Percentiles rank a stretch among this genome's conserved stretches.
These are phyloP conservation scores for Cutaneotrichosporon spelunceum DNA, from an alignment of 1,284 basidiomycete species.

Conservation along the genomic window DNA sequence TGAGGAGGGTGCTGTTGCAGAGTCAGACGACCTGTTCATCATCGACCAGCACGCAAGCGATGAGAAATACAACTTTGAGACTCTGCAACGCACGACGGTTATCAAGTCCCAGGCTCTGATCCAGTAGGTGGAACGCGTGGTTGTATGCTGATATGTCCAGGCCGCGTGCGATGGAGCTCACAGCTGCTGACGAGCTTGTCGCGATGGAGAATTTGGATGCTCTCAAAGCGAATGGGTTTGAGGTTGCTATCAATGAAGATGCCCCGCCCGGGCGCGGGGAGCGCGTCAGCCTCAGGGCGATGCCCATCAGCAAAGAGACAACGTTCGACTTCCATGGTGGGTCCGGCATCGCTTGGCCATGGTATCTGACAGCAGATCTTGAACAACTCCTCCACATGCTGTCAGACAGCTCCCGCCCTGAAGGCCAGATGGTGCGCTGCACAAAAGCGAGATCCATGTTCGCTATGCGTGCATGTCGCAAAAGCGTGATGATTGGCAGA, in stretches of 20 bases:
- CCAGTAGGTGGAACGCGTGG: conserved; percentile 57
- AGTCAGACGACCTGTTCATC: conserved; percentile 84
- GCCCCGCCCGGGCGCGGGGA: conserved; percentile 55
- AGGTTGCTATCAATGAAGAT: conserved; percentile 60
- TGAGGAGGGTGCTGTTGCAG: conserved; percentile 18
- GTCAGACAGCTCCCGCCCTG: conserved; percentile 62
- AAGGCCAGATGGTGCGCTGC: conserved; percentile 78
- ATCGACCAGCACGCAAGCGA: conserved; percentile 66
- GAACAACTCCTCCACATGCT: conserved; percentile 87
- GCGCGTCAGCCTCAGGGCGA: conserved; percentile 69
- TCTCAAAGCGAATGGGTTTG: conserved; percentile 83
- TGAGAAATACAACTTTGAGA: conserved; percentile 96
- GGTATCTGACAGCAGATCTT: conserved; percentile 62
- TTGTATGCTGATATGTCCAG: conserved; percentile 53
- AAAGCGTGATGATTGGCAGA: conserved; percentile 94
- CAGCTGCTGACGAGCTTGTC: conserved; percentile 83
- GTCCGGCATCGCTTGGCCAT: conserved; percentile 17
- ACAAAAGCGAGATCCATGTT: conserved; percentile 95
- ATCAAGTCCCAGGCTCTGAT: conserved; percentile 85
- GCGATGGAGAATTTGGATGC: conserved; percentile 82
- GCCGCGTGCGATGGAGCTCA: conserved; percentile 73
- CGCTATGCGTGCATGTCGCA: conserved; percentile 90
- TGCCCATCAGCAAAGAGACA: conserved; percentile 86
- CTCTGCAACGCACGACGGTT: conserved; percentile 76
- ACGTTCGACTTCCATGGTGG: conserved; percentile 70